Evolutionary conservation across 768 basidiomycete species (phyloP), one percentile per base, ranked within the genome.

Genomic region (Asterophora parasitica): DNA sequence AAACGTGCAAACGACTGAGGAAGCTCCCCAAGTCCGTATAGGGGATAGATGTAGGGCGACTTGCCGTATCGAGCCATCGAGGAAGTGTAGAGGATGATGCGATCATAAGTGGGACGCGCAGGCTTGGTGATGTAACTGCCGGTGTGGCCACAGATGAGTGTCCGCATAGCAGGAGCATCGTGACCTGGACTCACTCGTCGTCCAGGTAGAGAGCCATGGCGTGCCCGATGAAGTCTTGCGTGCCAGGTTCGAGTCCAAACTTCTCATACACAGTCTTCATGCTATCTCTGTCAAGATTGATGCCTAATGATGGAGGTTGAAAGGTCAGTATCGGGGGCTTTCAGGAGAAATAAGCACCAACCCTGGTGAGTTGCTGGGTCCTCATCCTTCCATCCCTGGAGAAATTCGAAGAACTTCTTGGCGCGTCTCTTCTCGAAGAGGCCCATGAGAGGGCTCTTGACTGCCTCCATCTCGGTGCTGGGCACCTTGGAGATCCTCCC

Each of bases 11-110:
- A 99, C 2, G 96, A 91, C 64, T 99, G 96, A 8, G 96, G 96
- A 42, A 99, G 88, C 65, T 99, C 96, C 56, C 96, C 96, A 50
- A 99, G 88, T 53, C 96, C 96, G 67, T 98, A 99, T 32, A 97
- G 78, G 12, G 96, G 96, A 74, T 99, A 99, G 63, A 99, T 96
- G 76, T 99, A 99, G 0, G 96, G 96, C 10, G 96, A 98, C 70
- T 99, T 98, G 58, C 95, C 96, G 68, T 95, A 99, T 42, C 95
- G 88, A 13, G 95, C 92, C 93, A 99, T 97, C 15, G 96, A 98
- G 9, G 89, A 86, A 23, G 94, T 97, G 75, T 99, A 99, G 47
- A 98, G 82, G 55, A 98, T 78, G 65, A 98, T 97, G 52, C 96
- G 91, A 59, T 96, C 84, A 64, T 95, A 94, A 5, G 95, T 74